A percentile compares a stretch with the other conserved stretches of the same genome.
These are phyloP conservation scores for Arthrobotrys sphaeroides DNA, from an alignment of 2,329 filamentous ascomycete genomes.

Conservation along the genomic window DNA sequence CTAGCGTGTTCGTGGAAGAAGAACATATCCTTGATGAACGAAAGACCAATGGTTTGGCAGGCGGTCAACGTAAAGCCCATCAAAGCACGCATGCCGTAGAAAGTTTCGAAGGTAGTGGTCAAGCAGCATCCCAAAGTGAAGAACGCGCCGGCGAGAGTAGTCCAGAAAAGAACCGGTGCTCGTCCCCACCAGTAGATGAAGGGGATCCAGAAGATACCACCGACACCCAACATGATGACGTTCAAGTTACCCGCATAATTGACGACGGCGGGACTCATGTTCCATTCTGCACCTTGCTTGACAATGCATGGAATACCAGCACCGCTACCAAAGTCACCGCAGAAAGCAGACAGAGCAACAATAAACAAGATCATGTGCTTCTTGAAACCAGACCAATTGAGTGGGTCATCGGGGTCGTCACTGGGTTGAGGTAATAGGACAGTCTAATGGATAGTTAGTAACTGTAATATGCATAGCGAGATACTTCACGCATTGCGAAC, in stretches of 20 bases:
- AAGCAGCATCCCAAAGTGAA: slow-evolving; percentile 61
- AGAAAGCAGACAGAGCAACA: slow-evolving; percentile 64
- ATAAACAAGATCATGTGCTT: slow-evolving; percentile 66
- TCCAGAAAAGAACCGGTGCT: slow-evolving; percentile 61
- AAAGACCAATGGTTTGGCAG: slow-evolving; percentile 64
- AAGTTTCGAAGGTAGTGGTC: slow-evolving; percentile 57
- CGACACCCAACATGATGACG: slow-evolving; percentile 65
- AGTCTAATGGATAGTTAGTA: slow-evolving; percentile 56
- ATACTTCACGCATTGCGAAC: background rate
- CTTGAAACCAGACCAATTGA: slow-evolving; percentile 66
- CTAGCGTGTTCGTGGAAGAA: slow-evolving; percentile 69
- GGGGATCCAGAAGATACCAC: slow-evolving; percentile 58
- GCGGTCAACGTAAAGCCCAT: slow-evolving; percentile 56
- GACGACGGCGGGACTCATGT: slow-evolving; percentile 64
- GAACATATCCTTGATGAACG: slow-evolving; percentile 69
- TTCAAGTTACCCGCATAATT: slow-evolving; percentile 67
- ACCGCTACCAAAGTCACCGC: slow-evolving; percentile 64
- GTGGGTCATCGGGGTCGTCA: slow-evolving; percentile 65
- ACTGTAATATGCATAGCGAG: background rate
- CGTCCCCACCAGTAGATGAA: slow-evolving; percentile 55
- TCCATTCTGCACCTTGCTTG: slow-evolving; percentile 63
- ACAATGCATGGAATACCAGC: slow-evolving; percentile 59
- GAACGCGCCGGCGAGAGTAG: slow-evolving; percentile 58
- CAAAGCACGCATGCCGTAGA: slow-evolving; percentile 58
- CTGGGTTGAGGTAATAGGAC: slow-evolving; percentile 68